phyloP scores from a whole-genome alignment of 2,329 filamentous ascomycete species.

The Emmonsiellopsis sp. region DNA sequence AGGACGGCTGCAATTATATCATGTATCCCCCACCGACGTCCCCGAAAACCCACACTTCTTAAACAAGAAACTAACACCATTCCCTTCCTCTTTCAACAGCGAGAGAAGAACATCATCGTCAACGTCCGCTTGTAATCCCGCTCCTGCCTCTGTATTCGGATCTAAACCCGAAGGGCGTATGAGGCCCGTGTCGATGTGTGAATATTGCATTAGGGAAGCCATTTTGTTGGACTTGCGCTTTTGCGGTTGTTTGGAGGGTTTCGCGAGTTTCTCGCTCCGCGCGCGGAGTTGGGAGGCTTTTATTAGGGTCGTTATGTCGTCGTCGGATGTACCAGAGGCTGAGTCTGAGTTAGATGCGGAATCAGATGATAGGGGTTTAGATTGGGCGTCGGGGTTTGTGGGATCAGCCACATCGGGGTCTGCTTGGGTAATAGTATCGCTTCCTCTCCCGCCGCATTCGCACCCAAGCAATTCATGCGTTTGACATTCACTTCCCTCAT shows the following conservation, averaged over 20 bases:
- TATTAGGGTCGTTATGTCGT: constrained; percentile 24
- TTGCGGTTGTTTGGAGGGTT: constrained; percentile 7
- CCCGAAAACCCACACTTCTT: constrained; percentile 20
- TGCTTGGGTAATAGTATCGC: background rate
- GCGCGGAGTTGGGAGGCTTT: constrained; percentile 31
- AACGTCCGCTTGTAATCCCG: constrained; percentile 10
- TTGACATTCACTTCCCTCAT: constrained; percentile 52
- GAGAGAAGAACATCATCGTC: constrained; percentile 21
- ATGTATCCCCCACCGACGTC: background rate
- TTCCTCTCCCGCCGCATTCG: constrained; percentile 49
- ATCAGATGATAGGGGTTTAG: background rate
- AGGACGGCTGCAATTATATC: background rate
- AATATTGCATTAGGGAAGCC: constrained; percentile 34
- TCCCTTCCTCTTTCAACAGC: constrained; percentile 30
- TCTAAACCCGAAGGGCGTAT: constrained; percentile 13
- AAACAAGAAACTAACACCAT: constrained; percentile 31
- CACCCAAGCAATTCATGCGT: constrained; percentile 62
- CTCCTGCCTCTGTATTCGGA: background rate
- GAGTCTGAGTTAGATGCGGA: constrained; percentile 5
- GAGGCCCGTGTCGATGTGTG: constrained; percentile 32
- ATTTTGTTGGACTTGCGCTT: constrained; percentile 31
- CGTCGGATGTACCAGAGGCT: constrained; percentile 16
- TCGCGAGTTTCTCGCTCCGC: constrained; percentile 24
- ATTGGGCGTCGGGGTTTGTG: background rate
- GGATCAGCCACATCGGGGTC: background rate